A percentile compares a stretch with the other conserved stretches of the same genome.
These are phyloP conservation scores for Flaveria sonorensis DNA, from an alignment of 129 eudicot genomes.

Conservation along the genomic window DNA sequence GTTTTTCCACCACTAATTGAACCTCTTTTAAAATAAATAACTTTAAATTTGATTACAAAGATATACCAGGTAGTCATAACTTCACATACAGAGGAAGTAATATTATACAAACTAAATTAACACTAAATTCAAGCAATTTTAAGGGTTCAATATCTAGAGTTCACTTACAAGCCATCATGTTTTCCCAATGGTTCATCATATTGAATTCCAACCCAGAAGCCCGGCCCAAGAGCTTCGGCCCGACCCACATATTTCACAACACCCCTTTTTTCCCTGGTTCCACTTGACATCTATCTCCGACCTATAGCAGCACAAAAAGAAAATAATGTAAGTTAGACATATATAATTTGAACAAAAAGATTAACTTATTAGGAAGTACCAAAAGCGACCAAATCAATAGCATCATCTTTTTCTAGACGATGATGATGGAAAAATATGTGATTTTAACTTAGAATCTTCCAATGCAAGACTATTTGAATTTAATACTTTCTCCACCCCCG, in stretches of 20 bases:
- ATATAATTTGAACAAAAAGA: background rate
- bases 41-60: background rate
- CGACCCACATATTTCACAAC: slow-evolving; percentile 78
- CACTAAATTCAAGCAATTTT: background rate
- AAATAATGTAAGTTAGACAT: background rate
- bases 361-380: background rate
- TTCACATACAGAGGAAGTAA: background rate
- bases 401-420: background rate
- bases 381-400: slow-evolving; percentile 9
- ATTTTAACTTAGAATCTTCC: slow-evolving; percentile 17
- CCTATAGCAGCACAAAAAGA: slow-evolving; percentile 40
- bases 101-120: background rate
- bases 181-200: slow-evolving; percentile 99
- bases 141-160: slow-evolving; percentile 3
- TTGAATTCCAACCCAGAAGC: slow-evolving; percentile 91
- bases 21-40: background rate
- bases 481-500: background rate
- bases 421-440: slow-evolving; percentile 7
- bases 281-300: slow-evolving; percentile 95
- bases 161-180: slow-evolving; percentile 93
- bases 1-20: background rate
- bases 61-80: background rate
- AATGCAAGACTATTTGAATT: slow-evolving; percentile 10
- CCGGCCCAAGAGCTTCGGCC: slow-evolving; percentile 83
- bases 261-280: slow-evolving; percentile 96